A percentile compares a stretch with the other conserved stretches of the same genome.
These are phyloP conservation scores for Fusarium pseudoanthophilum DNA, from an alignment of 2,329 filamentous ascomycete genomes.

Conservation along the genomic window DNA sequence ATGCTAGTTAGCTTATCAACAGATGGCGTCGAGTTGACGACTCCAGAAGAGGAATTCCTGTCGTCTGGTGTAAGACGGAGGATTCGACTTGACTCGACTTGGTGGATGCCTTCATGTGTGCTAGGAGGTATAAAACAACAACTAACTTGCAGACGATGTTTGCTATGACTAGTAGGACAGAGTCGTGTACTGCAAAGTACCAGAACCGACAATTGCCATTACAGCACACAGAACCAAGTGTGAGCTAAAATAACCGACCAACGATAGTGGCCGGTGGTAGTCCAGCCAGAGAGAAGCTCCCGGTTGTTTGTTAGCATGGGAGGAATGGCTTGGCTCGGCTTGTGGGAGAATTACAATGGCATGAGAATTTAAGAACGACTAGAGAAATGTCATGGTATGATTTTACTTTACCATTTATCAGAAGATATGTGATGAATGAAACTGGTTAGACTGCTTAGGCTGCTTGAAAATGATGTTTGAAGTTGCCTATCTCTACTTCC, in stretches of 20 bases:
- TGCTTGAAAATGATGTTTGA: neutral
- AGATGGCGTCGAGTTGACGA: neutral
- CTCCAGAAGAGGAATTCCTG: neutral
- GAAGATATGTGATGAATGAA: neutral
- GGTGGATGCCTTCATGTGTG: neutral
- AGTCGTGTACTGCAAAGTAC: neutral
- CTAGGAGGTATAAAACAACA: neutral
- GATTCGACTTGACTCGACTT: slow-evolving; percentile 6
- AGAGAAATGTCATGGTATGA: slow-evolving; percentile 1
- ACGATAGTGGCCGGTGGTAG: neutral
- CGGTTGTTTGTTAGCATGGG: slow-evolving; percentile 1
- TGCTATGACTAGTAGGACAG: slow-evolving; percentile 2
- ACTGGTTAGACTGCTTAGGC: neutral
- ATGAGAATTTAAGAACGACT: slow-evolving; percentile 4
- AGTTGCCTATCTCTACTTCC: neutral
- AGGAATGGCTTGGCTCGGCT: slow-evolving; percentile 16
- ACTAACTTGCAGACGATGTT: neutral
- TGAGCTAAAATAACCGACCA: neutral
- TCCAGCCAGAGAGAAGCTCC: slow-evolving; percentile 7
- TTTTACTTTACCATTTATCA: neutral
- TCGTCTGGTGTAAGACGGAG: slow-evolving; percentile 21
- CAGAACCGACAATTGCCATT: neutral
- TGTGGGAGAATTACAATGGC: slow-evolving; percentile 6
- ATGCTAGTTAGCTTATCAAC: slow-evolving; percentile 15
- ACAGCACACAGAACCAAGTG: slow-evolving; percentile 1